phyloP scores from a whole-genome alignment of 345 rosid genomes.

The Microthlaspi erraticum region DNA sequence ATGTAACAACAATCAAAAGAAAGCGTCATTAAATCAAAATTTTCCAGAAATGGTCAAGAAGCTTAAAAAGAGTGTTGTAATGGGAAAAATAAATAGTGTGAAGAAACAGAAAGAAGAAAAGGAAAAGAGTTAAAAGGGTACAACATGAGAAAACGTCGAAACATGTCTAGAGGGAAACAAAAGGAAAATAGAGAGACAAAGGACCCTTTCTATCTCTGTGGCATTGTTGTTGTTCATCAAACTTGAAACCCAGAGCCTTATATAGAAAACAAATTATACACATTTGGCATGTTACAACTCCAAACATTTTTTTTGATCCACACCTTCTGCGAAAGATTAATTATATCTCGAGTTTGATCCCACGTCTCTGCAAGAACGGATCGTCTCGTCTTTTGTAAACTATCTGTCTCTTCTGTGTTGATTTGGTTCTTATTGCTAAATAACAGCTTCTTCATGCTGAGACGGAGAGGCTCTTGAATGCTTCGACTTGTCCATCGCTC shows the following conservation, averaged over 20 bases:
- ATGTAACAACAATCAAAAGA: not conserved
- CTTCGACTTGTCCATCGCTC: constrained; percentile 78
- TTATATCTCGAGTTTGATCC: constrained; percentile 28
- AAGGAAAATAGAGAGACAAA: constrained; percentile 14
- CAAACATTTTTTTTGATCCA: constrained; percentile 32
- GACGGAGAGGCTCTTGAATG: constrained; percentile 61
- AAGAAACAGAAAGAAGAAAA: not conserved
- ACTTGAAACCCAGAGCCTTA: constrained; percentile 42
- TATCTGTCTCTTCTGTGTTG: constrained; percentile 6
- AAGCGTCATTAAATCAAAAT: constrained; percentile 27
- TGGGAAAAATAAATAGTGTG: constrained; percentile 20
- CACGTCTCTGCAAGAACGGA: constrained; percentile 18
- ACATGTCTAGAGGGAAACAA: constrained; percentile 13
- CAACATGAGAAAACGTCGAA: too few relatives aligned
- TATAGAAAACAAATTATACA: constrained; percentile 46
- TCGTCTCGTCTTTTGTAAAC: constrained; percentile 24
- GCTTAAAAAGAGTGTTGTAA: constrained; percentile 12
- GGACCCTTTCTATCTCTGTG: constrained; percentile 21
- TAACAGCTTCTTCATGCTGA: constrained; percentile 36
- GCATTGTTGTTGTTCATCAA: constrained; percentile 27
- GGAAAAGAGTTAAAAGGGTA: constrained; percentile 26
- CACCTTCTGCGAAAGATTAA: constrained; percentile 25
- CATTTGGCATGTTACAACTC: constrained; percentile 47
- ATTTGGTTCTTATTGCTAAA: constrained; percentile 31
- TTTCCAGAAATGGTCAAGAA: constrained; percentile 17